Base-by-base conservation (phyloP, 2,329 filamentous ascomycete species). In the Geosmithia morbida region DNA sequence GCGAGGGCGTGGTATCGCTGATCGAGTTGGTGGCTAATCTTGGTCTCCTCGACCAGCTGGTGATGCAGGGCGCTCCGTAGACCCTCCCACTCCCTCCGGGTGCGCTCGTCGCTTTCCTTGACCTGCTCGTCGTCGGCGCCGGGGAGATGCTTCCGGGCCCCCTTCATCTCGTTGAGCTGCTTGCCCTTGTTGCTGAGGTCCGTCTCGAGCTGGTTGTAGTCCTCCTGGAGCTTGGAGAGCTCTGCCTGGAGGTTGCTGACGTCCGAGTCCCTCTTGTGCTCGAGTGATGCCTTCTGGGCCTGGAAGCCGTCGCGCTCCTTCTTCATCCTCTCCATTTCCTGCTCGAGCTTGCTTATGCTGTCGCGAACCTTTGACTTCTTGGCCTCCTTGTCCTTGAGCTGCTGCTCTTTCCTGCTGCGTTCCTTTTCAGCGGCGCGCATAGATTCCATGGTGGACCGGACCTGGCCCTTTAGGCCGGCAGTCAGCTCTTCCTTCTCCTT, bases 401-500 rank as follows among this genome's bases (percentile, higher is more conserved):
- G 57, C 55, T 81, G 81, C 58, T 96, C 87, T 57, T 86, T 85
- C 57, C 89, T 86, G 1, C 77, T 73, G 55, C 83, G 85, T 50
- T 85, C 83, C 52, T 83, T 85, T 59, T 94, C 84, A 1, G 86
- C 83, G 4, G 80, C 75, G 44, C 87, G 80, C 68, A 94, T 95
- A 53, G 85, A 74, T 47, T 87, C 80, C 61, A 94, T 87, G 6
- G 89, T 79, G 43, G 77, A 79, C 46, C 86, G 82, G 47, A 94
- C 81, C 58, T 90, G 83, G 51, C 83, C 83, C 57, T 85, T 87
- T 47, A 96, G 66, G 58, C 88, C 87, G 43, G 86, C 81, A 45
- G 87, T 96, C 46, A 82, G 85, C 57, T 94, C 87, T 53, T 97
- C 90, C 61, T 94, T 95, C 58, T 94, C 87, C 60, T 86, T 92